Base-by-base conservation (phyloP, 495 filamentous ascomycete genomes). In the Staphylotrichum tortipilum region DNA sequence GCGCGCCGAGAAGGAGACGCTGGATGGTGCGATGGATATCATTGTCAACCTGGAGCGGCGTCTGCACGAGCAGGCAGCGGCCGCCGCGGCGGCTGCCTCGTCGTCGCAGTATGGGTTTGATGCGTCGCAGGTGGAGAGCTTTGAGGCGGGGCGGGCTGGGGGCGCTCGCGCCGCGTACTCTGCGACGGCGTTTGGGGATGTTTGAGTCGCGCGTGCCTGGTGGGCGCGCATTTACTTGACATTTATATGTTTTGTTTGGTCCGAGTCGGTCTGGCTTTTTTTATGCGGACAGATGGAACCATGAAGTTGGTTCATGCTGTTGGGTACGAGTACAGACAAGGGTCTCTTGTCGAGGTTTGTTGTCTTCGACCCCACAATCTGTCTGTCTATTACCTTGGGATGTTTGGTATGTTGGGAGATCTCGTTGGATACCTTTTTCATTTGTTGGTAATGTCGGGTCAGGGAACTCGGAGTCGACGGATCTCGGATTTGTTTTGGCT, bases 1-100 rank as follows among this genome's bases (percentile, higher is more conserved):
- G 15, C 60, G 58, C 15, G 52, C 40, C 7, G 72, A 76, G 50
- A 62, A 59, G 54, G 60, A 64, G 3, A 69, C 63, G 45, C 57
- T 74, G n/a, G 49, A 61, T 15, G 50, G 64, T 11, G 70, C 71
- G 0, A 68, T 73, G 62, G 54, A 56, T 2, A 70, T 67, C 23
- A 75, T 76, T 29, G 64, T 60, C 40, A 50, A 58, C 11, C 47
- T 68, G 1, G 58, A 70, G 50, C 51, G 36, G 2, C 49, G 53
- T 24, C 48, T 44, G 34, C 41, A 35, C 18, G 42, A 54, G 44
- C 37, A 37, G 34, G 17, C 18, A 19, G 35, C 31, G 1, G 48
- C 30, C 1, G 48, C 42, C 4, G 42, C 42, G 4, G 43, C 42
- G 0, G 42, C 28, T 14, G 41, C 42, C 0, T 6, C 36, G 28